These are phyloP conservation scores for Trebouxia gelatinosa DNA, from an alignment of 163 green algal genomes.

Conservation along the genomic window DNA sequence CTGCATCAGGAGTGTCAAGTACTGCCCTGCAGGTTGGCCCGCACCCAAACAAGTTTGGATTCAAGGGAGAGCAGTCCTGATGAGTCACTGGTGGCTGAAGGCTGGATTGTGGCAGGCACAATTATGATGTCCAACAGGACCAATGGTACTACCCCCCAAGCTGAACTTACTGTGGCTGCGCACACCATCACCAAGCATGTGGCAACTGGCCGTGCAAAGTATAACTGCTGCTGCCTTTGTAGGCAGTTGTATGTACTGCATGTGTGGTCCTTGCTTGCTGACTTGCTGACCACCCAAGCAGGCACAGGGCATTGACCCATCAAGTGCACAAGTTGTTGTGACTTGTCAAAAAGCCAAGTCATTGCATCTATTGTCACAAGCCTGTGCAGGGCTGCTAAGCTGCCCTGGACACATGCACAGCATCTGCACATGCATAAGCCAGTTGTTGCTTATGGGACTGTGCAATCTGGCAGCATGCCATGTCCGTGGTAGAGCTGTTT, in stretches of 20 bases:
- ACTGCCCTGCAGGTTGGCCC: background rate
- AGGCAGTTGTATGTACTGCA: background rate
- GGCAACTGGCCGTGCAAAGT: too few relatives aligned
- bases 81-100: slow-evolving; percentile 25
- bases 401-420: background rate
- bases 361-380: background rate
- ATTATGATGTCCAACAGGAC: slow-evolving; percentile 21
- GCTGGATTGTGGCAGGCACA: slow-evolving; percentile 31
- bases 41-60: background rate
- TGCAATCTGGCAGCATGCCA: too few relatives aligned
- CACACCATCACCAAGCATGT: too few relatives aligned
- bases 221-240: background rate
- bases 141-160: too few relatives aligned
- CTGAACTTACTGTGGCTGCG: too few relatives aligned
- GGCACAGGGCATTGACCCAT: too few relatives aligned
- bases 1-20: background rate
- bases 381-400: background rate
- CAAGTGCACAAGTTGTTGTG: background rate
- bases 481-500: too few relatives aligned
- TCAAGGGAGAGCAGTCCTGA: slow-evolving; percentile 20
- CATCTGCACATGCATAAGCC: background rate
- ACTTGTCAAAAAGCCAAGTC: background rate
- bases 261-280: background rate
- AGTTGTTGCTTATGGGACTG: too few relatives aligned
- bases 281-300: too few relatives aligned